These are phyloP conservation scores for Phytophthora pini DNA, from an alignment of 352 stramenopile species.

Conservation along the genomic window DNA sequence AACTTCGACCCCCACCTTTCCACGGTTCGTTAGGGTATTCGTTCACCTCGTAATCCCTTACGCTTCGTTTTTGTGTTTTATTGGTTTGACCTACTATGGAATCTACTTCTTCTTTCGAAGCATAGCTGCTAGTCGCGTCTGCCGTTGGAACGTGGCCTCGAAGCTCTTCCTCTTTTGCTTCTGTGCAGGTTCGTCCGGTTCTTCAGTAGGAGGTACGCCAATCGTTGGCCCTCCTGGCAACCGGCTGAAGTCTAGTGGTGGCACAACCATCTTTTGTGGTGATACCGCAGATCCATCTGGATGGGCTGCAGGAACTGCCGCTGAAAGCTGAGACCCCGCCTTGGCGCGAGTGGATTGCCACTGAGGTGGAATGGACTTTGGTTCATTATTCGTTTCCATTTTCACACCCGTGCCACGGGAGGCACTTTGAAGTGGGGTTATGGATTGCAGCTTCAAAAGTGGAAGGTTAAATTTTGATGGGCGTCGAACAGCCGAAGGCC, in stretches of 20 bases:
- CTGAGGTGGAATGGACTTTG: constrained; percentile 42
- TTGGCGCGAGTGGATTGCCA: constrained; percentile 69
- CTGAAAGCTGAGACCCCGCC: constrained; percentile 23
- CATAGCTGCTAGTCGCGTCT: constrained; percentile 59
- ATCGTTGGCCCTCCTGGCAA: constrained; percentile 14
- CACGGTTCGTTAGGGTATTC: constrained; percentile 22
- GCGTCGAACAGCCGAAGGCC: constrained; percentile 3
- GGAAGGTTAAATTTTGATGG: constrained; percentile 33
- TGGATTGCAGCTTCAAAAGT: constrained; percentile 26
- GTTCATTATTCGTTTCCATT: constrained; percentile 8
- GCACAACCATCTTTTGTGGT: constrained; percentile 21
- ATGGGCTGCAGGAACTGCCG: constrained; percentile 10
- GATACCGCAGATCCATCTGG: constrained; percentile 8
- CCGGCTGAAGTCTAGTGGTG: constrained; percentile 39
- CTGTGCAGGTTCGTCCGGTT: constrained; percentile 23
- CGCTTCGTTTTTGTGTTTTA: constrained; percentile 7
- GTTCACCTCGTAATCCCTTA: constrained; percentile 18
- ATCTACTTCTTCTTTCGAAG: constrained; percentile 55
- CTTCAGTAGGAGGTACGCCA: constrained; percentile 5
- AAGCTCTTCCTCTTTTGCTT: constrained; percentile 56
- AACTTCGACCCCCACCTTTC: constrained; percentile 12
- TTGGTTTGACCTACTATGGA: neutral
- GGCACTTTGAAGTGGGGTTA: constrained; percentile 21
- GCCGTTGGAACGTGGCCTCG: constrained; percentile 49
- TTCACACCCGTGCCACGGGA: constrained; percentile 9